Percentiles rank a stretch among this genome's conserved stretches.
These are phyloP conservation scores for Rhizophagus sp. DNA, from an alignment of 192 early-diverging fungal species.

Conservation along the genomic window DNA sequence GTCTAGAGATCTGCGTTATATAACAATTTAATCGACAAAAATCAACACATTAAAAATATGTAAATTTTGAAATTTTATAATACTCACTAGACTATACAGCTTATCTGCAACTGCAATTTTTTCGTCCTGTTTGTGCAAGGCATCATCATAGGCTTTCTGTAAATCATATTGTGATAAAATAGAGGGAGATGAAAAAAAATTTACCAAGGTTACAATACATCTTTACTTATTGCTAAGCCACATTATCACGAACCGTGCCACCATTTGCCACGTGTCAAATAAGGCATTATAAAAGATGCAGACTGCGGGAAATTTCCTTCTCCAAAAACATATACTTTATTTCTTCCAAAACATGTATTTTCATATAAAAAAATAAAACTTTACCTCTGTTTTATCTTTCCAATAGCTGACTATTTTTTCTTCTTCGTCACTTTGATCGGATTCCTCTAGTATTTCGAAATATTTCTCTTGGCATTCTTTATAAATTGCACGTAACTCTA, in stretches of 20 bases:
- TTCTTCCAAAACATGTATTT: not conserved
- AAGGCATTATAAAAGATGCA: not conserved
- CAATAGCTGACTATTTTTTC: slow-evolving; percentile 4
- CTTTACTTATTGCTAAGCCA: not conserved
- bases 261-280: slow-evolving; percentile 14
- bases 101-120: slow-evolving; percentile 17
- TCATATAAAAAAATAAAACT: not conserved
- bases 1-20: not conserved
- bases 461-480: slow-evolving; percentile 16
- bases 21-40: not conserved
- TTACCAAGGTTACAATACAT: not conserved
- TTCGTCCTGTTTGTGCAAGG: slow-evolving; percentile 16
- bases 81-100: slow-evolving; percentile 7
- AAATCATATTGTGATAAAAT: not conserved
- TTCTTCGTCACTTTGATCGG: slow-evolving; percentile 12
- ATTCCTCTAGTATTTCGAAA: not conserved
- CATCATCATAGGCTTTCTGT: slow-evolving; percentile 6
- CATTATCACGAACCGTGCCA: slow-evolving; percentile 8
- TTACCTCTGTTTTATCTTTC: slow-evolving; percentile 18
- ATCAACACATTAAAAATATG: not conserved
- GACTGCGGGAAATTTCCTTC: not conserved
- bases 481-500: slow-evolving; percentile 13
- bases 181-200: not conserved
- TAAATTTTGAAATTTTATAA: not conserved
- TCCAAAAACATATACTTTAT: not conserved